Conservation (phyloP, 2,329 filamentous ascomycete genomes). For the Cercospora sojina region DNA sequence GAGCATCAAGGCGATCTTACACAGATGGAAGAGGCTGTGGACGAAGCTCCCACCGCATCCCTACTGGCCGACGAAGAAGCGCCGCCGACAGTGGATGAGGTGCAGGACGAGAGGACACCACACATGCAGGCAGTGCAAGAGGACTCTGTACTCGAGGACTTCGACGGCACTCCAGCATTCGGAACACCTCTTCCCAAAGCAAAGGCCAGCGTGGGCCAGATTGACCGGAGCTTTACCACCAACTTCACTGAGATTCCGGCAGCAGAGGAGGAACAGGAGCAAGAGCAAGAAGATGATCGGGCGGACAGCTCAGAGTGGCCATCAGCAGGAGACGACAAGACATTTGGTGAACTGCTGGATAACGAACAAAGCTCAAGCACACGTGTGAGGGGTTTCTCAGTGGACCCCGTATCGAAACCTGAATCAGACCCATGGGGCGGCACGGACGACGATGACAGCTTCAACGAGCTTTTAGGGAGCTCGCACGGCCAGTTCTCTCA, state of each 20-base stretch:
- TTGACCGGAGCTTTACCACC: constrained; percentile 36
- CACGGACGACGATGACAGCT: constrained; percentile 26
- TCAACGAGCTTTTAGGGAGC: constrained; percentile 23
- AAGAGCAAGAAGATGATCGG: constrained; percentile 19
- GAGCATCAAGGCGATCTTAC: constrained; percentile 50
- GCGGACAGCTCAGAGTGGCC: constrained; percentile 31
- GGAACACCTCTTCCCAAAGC: constrained; percentile 23
- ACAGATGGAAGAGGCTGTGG: constrained; percentile 47
- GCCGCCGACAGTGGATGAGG: constrained; percentile 31
- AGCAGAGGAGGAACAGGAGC: constrained; percentile 11
- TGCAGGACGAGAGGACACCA: constrained; percentile 8
- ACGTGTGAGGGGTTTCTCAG: constrained; percentile 7
- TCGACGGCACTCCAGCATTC: constrained; percentile 22
- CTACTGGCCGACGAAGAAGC: constrained; percentile 44
- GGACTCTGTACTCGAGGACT: constrained; percentile 18
- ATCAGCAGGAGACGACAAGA: constrained; percentile 34
- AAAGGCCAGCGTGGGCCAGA: constrained; percentile 19
- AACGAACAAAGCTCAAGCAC: neutral
- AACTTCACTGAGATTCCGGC: constrained; percentile 35
- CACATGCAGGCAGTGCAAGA: constrained; percentile 18
- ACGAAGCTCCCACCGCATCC: constrained; percentile 44
- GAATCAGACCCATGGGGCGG: constrained; percentile 20
- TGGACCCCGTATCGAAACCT: constrained; percentile 17
- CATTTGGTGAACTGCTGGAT: constrained; percentile 35
- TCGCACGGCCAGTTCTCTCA: neutral